Evolutionary conservation across 371 early-diverging fungal species (phyloP), one percentile per base, ranked within the genome.

Genomic region (Nematocida ironsii): DNA sequence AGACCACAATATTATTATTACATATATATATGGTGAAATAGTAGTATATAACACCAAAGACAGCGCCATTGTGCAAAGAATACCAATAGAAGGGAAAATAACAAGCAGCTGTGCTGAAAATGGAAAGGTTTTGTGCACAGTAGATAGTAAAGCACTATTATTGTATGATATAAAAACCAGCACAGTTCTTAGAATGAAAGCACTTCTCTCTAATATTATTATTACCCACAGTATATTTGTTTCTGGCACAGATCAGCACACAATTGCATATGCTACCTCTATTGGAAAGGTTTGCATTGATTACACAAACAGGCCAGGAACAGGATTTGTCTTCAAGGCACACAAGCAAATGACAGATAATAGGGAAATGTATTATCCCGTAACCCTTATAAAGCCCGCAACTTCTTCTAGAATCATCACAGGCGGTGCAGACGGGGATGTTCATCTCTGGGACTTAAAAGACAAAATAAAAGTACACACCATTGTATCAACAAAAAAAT

Each of bases 321-420:
- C 60, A 1, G 62, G 62, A 33, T 78, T 55, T 58, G 47, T 71
- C 6, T 78, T 78, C 45, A 78, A 78, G 44, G 80, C 80, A 11
- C 80, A 78, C 52, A 57, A 52, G 40, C 74, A 69, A 71, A 48
- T 40, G 9, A 7, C 6, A 23, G 80, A 60, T 27, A 60, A 57
- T 52, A 27, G 58, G 60, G 80, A 78, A 62, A 45, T 60, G 1
- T 78, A 68, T 70, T 78, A 70, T 70, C 80, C 80, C 1, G 80
- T 78, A 11, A 71, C 72, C 5, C 50, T 78, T 5, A 13, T 78
- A n/a, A 6, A 60, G 39, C 20, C 16, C 5, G 33, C 69, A 16
- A 23, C 18, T 58, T n/a, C 45, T 0, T n/a, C 23, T 23, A 25
- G 39, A 39, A 27, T 78, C 7, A 20, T 78, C 3, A 78, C 80